Base-by-base conservation (phyloP, 225 moss, liverwort and hornwort species). In the Marchantia paleacea region DNA sequence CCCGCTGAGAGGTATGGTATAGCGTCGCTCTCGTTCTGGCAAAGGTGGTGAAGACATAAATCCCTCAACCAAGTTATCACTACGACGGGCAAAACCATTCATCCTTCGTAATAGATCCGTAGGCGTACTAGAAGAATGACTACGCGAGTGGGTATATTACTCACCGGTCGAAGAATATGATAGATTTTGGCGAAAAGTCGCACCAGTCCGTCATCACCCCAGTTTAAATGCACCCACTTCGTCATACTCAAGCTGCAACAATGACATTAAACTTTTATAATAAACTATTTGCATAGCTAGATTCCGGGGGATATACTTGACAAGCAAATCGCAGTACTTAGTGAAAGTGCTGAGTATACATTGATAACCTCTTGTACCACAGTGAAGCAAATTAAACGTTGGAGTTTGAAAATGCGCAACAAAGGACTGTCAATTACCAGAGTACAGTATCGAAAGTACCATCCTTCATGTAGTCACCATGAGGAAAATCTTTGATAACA, bases 181-280 rank as follows among this genome's bases (percentile, higher is more conserved):
- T 86, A 90, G 7, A 83, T 86, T 87, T 91, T 90, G 12, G 89
- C 89, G 75, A 95, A 99, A 48, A 95, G 88, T 11, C 86, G 81
- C 63, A 99, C 75, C 48, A 99, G 86, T 50, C 99, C 99, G 62
- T 87, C 79, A 66, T 99, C 99, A 49, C 95, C 99, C 99, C 99
- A 99, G 83, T 99, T 99, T 78, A 95, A 84, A 80, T 99, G 99
- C 80, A 95, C 86, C 95, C 99, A 99, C 81, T 99, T 99, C 19
- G 88, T 92, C 3, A 95, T 90, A 81, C 97, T 99, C 89, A 99
- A 90, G 86, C 97, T 99, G 91, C 88, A 83, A 60, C 0, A 62
- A 69, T 24, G 60, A 55, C 69, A 24, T 8, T 22, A 24, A 24
- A 19, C n/a, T 62, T 62, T 5, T 62, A 24, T 62, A 18, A 62